Evolutionary conservation across 1,139 yeast species (phyloP), one percentile per base, ranked within the genome.

Genomic region (Debaryomyces coudertii): DNA sequence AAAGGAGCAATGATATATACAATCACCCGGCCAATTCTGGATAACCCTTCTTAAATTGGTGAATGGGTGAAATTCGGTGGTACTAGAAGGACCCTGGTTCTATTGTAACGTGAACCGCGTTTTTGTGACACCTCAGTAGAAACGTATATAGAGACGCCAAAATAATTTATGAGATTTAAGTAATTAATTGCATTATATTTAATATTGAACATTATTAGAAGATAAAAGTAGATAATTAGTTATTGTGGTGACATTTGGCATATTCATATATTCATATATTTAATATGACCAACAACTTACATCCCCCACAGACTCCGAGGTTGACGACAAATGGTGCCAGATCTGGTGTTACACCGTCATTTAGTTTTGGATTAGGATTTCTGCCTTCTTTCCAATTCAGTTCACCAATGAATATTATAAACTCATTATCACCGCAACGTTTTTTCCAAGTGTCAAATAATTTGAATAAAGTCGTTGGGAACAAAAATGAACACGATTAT

Each of bases 331-430:
- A 50, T 23, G 48, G 46, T 20, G 36, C 50, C 3, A 42, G 48
- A 12, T 35, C 49, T 3, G 50, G 53, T 12, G 42, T 54, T 34
- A 69, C 76, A 9, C 76, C 78, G 1, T 62, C 74, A 5, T 72
- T 69, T 53, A 63, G 72, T 31, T 71, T 73, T 53, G 76, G 77
- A 5, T 53, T 73, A 29, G 71, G 70, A 36, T 71, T 73, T 50
- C 76, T 70, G 75, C 79, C 79, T 3, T 68, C 76, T 5, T 72
- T 73, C 54, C 70, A 65, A 40, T 69, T 73, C 53, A 62, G 66
- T 44, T 67, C 77, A 4, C 77, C 79, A 1, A 47, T 68, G 41
- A 61, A 58, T 44, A 31, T 60, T 36, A 55, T 67, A 27, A 56
- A 60, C 44, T 52, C 67, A 3, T 58, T 69, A 11, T 70, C 77